Evolutionary conservation across 2,329 filamentous ascomycete species (phyloP), one percentile per base, ranked within the genome.

Genomic region (Penicillium fuscoglaucum): DNA sequence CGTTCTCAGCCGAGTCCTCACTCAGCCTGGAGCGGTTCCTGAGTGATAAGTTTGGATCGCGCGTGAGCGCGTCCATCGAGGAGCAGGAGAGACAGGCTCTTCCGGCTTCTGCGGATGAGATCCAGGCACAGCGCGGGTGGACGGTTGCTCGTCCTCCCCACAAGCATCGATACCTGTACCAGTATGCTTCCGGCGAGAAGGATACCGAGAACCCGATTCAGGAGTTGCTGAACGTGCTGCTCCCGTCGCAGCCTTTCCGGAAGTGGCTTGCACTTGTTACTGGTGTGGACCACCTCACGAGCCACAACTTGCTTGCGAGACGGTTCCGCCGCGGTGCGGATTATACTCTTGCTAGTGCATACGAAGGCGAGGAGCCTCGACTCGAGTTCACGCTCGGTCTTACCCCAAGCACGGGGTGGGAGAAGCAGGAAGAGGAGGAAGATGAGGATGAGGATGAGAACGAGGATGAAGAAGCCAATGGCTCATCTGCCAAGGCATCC

Each of bases 111-210:
- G 85, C 83, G 46, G 70, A 74, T 0, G 81, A 83, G 57, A 86
- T 89, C 59, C 84, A 88, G 68, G 80, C 80, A 46, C 78, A 78
- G 61, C 84, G 80, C 43, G 76, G 78, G 0, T 95, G 90, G 90
- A 85, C 83, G 60, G 89, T 96, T 9, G 90, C 95, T 7, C 84
- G 86, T 33, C 95, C 95, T 40, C 95, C 95, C 0, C 93, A 99
- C 78, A 99, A 99, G 79, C 92, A 97, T 72, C 90, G 93, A 15
- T 99, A 89, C 74, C 81, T 96, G 2, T 99, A 95, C 76, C 84
- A 90, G 59, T 87, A 91, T 46, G 66, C 74, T 78, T 31, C 61
- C 65, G 3, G 63, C 74, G 29, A 57, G 57, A 43, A 73, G 69
- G 59, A 69, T 64, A 51, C 70, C 66, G 65, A 74, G 58, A 63